Base-by-base conservation (phyloP, 2,329 filamentous ascomycete genomes). In the Magnaporthiopsis rhizophila region DNA sequence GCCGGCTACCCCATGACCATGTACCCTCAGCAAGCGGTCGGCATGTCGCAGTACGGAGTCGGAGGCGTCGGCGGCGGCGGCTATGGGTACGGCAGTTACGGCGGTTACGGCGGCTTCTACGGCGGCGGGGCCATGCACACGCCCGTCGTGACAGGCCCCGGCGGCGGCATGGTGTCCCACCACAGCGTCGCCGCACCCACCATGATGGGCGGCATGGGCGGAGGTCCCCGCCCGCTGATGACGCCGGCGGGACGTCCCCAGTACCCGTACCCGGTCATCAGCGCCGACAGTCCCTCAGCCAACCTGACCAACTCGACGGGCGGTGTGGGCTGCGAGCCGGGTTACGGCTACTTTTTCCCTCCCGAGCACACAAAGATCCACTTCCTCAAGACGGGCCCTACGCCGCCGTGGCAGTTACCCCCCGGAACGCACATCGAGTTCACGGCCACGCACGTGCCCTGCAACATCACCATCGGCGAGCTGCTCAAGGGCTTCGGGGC, bases 271-370 rank as follows among this genome's bases (percentile, higher is more conserved):
- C 81, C 83, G 0, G 69, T 69, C 9, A 76, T 81, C 65, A 77
- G 82, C 67, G 66, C 74, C 0, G 72, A 76, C 2, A 79, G 83
- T 66, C 82, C 83, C 0, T 82, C 83, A 0, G 77, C 80, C 34
- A 81, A 84, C 67, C 75, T 88, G 74, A 79, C 78, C 60, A 86
- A 87, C 73, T 79, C 80, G 0, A 83, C 82, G 0, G 83, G 85
- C 59, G 84, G 84, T 28, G 77, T 81, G 1, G 83, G 85, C 57
- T 82, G 82, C 66, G 85, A 87, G 69, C 83, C 83, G 0, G 86
- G 85, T 2, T 88, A 86, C 75, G 85, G 86, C 74, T 86, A 86
- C 73, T 81, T 87, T 70, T 88, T 87, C 73, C 80, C 83, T 0
- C 69, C 75, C 0, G 78, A 83, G 67, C 83, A 87, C 71, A 84